Conservation (phyloP, 1,284 basidiomycete genomes). For the Sanguinoderma infundibulare region DNA sequence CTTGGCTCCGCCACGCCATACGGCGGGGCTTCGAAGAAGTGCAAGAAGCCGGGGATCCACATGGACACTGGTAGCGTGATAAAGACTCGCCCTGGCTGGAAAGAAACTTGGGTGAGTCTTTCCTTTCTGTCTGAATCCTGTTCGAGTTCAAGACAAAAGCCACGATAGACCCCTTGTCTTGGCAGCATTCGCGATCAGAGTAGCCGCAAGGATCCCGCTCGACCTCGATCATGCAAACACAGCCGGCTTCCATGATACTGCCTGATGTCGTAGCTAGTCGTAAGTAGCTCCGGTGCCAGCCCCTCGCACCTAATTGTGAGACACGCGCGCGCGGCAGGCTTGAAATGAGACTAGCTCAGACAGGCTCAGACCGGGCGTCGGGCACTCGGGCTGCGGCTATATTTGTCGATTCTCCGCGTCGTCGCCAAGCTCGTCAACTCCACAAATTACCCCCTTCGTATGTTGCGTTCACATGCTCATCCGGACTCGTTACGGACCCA, state of each 20-base stretch:
- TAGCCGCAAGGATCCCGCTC: background rate
- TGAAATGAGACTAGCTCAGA: too few species aligned
- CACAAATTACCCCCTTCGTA: constrained; percentile 2
- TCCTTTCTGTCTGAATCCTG: too few species aligned
- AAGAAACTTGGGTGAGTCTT: too few species aligned
- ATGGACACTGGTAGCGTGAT: constrained; percentile 11
- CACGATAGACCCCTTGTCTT: background rate
- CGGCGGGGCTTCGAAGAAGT: constrained; percentile 3
- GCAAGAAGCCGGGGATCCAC: constrained; percentile 17
- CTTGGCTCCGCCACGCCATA: too few species aligned
- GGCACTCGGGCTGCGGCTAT: background rate
- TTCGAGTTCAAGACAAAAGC: background rate
- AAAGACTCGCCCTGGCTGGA: background rate
- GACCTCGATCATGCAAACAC: too few species aligned
- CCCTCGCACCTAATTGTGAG: too few species aligned
- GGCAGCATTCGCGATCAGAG: background rate
- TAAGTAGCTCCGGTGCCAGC: too few species aligned
- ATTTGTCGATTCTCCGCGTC: constrained; percentile 16
- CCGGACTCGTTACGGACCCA: too few species aligned
- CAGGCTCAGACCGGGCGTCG: background rate
- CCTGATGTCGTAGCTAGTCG: too few species aligned
- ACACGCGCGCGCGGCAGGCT: too few species aligned
- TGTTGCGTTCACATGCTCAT: constrained; percentile 16
- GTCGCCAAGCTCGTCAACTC: constrained; percentile 16
- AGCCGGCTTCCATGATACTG: too few species aligned